Percentiles rank a stretch among this genome's conserved stretches.
These are phyloP conservation scores for Myrica gale DNA, from an alignment of 306 rosid species.

Conservation along the genomic window DNA sequence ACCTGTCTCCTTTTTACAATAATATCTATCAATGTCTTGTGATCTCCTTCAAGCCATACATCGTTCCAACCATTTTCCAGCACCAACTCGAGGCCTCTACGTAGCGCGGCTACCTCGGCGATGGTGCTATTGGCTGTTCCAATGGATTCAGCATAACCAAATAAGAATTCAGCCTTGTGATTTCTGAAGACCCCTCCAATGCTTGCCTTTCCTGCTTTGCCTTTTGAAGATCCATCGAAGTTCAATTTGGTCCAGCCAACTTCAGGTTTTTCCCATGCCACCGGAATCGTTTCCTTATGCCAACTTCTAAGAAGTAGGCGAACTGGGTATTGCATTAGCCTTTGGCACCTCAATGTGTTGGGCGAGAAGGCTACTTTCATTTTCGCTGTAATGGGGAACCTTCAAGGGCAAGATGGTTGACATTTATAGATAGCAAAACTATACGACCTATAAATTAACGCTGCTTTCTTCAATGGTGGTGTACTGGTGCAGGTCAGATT, in stretches of 20 bases:
- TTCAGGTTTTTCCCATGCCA: constrained; percentile 66
- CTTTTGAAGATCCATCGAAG: constrained; percentile 66
- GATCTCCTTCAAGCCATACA: constrained; percentile 81
- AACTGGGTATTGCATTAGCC: constrained; percentile 37
- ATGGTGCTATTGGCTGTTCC: constrained; percentile 61
- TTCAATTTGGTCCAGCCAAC: constrained; percentile 69
- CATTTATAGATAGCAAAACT: no score
- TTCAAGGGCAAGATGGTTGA: no score
- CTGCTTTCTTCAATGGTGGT: neutral
- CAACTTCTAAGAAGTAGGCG: constrained; percentile 27
- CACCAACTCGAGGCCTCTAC: constrained; percentile 63
- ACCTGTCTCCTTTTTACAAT: constrained; percentile 39
- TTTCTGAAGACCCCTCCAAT: constrained; percentile 69
- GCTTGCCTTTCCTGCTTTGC: constrained; percentile 45
- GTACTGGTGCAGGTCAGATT: neutral
- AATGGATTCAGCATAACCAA: constrained; percentile 68
- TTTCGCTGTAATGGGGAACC: neutral
- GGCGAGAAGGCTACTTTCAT: constrained; percentile 34
- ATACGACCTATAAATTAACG: no score
- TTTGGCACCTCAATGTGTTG: constrained; percentile 40
- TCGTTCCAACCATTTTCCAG: constrained; percentile 70
- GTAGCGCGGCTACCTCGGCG: constrained; percentile 56
- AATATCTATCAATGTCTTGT: constrained; percentile 55
- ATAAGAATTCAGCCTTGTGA: constrained; percentile 62
- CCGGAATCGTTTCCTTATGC: constrained; percentile 54